Evolutionary conservation across 768 basidiomycete species (phyloP), one percentile per base, ranked within the genome.

Genomic region (Roridomyces roridus): DNA sequence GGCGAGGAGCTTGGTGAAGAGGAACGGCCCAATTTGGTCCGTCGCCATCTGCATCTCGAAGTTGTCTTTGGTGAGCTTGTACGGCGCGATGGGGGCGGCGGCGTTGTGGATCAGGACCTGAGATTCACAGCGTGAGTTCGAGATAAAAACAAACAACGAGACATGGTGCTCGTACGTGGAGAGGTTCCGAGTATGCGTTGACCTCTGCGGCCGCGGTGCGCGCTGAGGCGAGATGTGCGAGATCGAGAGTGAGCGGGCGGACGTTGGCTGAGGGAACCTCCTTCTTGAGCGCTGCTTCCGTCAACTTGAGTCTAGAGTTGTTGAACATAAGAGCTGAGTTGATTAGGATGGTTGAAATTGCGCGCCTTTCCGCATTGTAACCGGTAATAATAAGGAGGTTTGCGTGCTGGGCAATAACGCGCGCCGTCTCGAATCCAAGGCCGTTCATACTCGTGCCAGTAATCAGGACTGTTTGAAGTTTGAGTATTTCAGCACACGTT

Each of bases 1-100:
- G 7, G 26, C 15, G 12, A 57, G 41, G 70, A 72, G 68, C 67
- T 77, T 25, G 29, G 67, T 24, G 58, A 58, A 46, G 43, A 67
- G 47, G 48, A 57, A 57, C 20, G 37, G 55, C 5, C 47, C 55
- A 34, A 57, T 39, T 41, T 57, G 48, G 25, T 48, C 36, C 10
- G 29, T 37, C 39, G 55, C 55, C 34, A 57, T 50, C 14, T 57
- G 55, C 23, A 31, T 34, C 34, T 57, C 55, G 21, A 57, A 37
- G 21, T 31, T 23, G 48, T 57, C 55, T 17, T 25, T 26, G 29
- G 55, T 45, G 21, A 57, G 47, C 20, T 43, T 44, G 35, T 42
- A 50, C 23, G 47, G 42, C 6, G 40, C 48, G 28, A 44, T 28
- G 5, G 12, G 1, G 9, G 55, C 48, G 5, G 55, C 55, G 15